Evolutionary conservation across 192 early-diverging fungal species (phyloP), one percentile per base, ranked within the genome.

Genomic region (Fimicolochytrium jonesii): DNA sequence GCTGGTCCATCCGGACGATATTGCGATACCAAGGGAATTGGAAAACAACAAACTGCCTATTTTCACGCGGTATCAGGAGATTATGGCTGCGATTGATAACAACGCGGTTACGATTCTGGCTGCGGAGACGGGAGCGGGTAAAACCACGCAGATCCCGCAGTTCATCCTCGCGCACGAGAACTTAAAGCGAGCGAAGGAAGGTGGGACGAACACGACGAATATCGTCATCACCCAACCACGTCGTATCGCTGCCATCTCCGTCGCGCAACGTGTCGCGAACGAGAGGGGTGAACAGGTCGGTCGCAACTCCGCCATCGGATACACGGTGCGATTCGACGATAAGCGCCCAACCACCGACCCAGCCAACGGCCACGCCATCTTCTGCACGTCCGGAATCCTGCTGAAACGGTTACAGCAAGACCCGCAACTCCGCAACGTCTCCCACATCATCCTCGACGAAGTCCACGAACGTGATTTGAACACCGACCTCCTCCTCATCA

Each of bases 221-320:
- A 88, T 96, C 41, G 78, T 93, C 0, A 90, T 92, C 61, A 97
- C 94, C 9, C 94, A 97, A 69, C 94, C 94, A 6, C 75, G 94
- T 18, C 80, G 93, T 9, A 88, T 97, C 66, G 83, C 83, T 47
- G 86, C 87, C 9, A 78, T 85, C 26, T 77, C 82, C 42, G 81
- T 88, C 0, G 88, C 87, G 1, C 56, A 74, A 28, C 68, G 86
- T 22, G 85, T 90, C 13, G 82, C 83, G 7, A 52, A 58, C 1
- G 88, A 90, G 62, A 67, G 86, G 0, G 68, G 71, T 28, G 81
- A 89, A 49, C 11, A 22, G 0, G 33, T 80, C 10, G 78, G 88
- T 66, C 28, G 51, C 20, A 51, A 69, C 18, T 56, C 56, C n/a
- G 61, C 71, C 0, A 62, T 64, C 77, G 85, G 63, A 73, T 84